phyloP scores from a whole-genome alignment of 225 moss, liverwort and hornwort genomes.

The Sphagnum contortum region DNA sequence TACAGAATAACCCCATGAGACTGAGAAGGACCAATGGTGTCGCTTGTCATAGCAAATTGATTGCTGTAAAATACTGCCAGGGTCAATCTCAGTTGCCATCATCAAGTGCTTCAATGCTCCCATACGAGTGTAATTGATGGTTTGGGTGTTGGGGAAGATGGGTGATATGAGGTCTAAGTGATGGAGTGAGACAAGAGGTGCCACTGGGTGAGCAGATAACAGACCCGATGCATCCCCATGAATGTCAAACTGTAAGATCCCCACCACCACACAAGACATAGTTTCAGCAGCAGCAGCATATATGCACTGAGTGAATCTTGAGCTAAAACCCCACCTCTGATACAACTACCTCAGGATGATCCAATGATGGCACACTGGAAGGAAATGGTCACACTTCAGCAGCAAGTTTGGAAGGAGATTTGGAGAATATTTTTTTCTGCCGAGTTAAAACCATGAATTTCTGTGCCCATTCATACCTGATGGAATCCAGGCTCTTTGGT shows the following conservation, averaged over 20 bases:
- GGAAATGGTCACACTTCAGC: background rate
- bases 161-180: constrained; percentile 31
- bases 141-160: constrained; percentile 20
- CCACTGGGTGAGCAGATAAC: constrained; percentile 25
- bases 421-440: too few species aligned
- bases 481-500: constrained; percentile 74
- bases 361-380: too few species aligned
- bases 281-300: background rate
- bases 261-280: background rate
- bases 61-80: constrained; percentile 25
- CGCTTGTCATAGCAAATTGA: constrained; percentile 11
- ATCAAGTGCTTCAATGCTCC: constrained; percentile 16
- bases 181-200: constrained; percentile 20
- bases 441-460: too few species aligned
- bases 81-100: constrained; percentile 11
- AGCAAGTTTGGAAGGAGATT: background rate
- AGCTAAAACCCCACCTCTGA: background rate
- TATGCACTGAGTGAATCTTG: background rate
- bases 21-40: constrained; percentile 24
- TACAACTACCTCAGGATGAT: too few species aligned
- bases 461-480: constrained; percentile 24
- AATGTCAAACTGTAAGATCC: constrained; percentile 21
- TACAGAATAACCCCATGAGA: constrained; percentile 39
- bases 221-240: constrained; percentile 18
- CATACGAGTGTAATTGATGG: background rate